phyloP scores from a whole-genome alignment of 2,329 filamentous ascomycete genomes.

The Trichoderma atrobrunneum region DNA sequence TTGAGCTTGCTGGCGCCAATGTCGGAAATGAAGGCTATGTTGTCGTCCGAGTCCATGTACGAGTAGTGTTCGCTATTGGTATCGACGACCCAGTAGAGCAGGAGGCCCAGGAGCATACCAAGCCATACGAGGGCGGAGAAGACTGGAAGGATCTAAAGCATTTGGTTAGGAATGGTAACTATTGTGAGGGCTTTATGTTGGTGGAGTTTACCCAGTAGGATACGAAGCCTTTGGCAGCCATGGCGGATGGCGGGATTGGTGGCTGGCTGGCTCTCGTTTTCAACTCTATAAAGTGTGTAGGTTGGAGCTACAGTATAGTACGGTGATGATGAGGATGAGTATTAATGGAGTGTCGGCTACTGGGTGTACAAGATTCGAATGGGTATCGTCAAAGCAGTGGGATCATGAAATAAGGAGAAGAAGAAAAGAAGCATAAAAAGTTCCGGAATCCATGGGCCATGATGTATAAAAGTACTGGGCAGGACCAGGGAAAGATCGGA shows the following conservation, averaged over 20 bases:
- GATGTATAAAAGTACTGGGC: background rate
- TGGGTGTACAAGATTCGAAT: background rate
- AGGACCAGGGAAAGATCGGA: background rate
- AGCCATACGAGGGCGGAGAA: conserved; percentile 65
- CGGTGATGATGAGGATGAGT: background rate
- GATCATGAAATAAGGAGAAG: background rate
- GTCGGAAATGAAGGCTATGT: conserved; percentile 71
- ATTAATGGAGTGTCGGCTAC: background rate
- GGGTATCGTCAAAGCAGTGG: background rate
- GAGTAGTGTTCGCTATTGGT: conserved; percentile 53
- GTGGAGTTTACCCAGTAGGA: conserved; percentile 40
- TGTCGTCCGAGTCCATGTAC: conserved; percentile 57
- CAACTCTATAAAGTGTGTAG: background rate
- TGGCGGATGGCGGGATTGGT: conserved; percentile 22
- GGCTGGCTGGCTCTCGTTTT: background rate
- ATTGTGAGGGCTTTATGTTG: background rate
- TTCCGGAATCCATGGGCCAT: background rate
- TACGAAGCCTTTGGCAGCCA: conserved; percentile 33
- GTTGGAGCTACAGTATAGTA: background rate
- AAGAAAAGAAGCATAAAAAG: background rate
- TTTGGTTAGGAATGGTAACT: background rate
- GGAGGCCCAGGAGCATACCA: conserved; percentile 64
- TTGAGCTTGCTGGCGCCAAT: conserved; percentile 62
- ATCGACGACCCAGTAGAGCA: conserved; percentile 66
- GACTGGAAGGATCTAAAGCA: conserved; percentile 60